These are phyloP conservation scores for Tricholomella constricta DNA, from an alignment of 768 basidiomycete species.

Conservation along the genomic window DNA sequence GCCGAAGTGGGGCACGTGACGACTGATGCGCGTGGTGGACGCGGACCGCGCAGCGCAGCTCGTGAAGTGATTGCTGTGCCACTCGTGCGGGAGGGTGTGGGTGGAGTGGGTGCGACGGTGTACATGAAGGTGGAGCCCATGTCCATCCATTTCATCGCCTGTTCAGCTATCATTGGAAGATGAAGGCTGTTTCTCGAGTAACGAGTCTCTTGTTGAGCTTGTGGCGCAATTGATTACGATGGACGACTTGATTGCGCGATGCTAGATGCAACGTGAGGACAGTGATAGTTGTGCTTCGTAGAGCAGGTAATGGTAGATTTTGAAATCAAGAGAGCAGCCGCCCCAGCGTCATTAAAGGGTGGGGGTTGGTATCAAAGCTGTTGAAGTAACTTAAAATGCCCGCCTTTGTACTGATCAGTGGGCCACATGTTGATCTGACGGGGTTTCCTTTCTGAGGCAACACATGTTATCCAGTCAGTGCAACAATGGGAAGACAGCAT, in stretches of 20 bases:
- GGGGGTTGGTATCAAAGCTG: constrained; percentile 1
- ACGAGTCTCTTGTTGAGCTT: background rate
- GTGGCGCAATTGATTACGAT: constrained; percentile 11
- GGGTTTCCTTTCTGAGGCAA: background rate
- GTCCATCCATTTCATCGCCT: background rate
- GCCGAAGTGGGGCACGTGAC: constrained; percentile 14
- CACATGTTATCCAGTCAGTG: background rate
- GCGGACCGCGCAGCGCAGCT: background rate
- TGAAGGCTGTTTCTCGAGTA: background rate
- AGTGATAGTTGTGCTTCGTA: background rate
- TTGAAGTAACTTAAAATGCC: constrained; percentile 5
- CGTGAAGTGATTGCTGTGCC: background rate
- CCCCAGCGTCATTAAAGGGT: background rate
- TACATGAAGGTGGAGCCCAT: background rate
- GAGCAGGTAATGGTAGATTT: background rate
- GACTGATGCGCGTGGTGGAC: constrained; percentile 4
- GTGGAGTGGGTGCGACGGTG: background rate
- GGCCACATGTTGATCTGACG: constrained; percentile 6
- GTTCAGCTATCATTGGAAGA: constrained; percentile 2
- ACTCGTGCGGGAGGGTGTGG: background rate
- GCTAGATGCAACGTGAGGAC: background rate
- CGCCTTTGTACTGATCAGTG: constrained; percentile 1
- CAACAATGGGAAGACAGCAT: background rate
- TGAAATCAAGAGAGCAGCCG: background rate
- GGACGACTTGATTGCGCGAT: background rate